phyloP scores from a whole-genome alignment of 176 grass and related monocot genomes.

The Avena atlantica region DNA sequence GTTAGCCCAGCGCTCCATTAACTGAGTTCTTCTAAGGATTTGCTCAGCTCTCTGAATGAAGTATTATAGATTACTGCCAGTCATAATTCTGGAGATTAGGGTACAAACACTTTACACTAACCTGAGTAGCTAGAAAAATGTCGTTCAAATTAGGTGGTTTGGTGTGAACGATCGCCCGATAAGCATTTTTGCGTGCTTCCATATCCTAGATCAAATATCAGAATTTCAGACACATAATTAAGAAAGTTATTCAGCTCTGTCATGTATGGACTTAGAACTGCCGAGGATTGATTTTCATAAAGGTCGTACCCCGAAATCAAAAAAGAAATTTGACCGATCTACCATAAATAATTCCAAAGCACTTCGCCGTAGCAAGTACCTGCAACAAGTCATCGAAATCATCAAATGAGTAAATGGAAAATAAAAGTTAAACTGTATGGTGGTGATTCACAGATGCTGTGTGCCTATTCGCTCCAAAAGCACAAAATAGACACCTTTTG shows the following conservation, averaged over 20 bases:
- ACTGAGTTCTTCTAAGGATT: constrained; percentile 98
- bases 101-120: constrained; percentile 45
- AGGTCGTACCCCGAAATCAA: constrained; percentile 88
- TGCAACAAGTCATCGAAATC: constrained; percentile 49
- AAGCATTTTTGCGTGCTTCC: constrained; percentile 93
- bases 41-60: constrained; percentile 91
- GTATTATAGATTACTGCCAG: constrained; percentile 34
- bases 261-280: constrained; percentile 36
- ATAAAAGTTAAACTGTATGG: constrained; percentile 11
- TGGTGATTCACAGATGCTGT: constrained; percentile 6
- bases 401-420: constrained; percentile 27
- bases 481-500: neutral
- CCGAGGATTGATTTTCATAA: constrained; percentile 21
- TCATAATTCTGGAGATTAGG: constrained; percentile 19
- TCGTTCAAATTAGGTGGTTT: constrained; percentile 90
- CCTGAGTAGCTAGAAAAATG: constrained; percentile 98
- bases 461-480: constrained; percentile 3
- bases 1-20: constrained; percentile 92
- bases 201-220: constrained; percentile 71
- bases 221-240: constrained; percentile 17
- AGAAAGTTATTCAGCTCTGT: constrained; percentile 30
- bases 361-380: constrained; percentile 94
- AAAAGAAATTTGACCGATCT: constrained; percentile 97
- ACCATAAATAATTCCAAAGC: constrained; percentile 99
- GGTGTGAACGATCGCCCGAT: constrained; percentile 90